These are phyloP conservation scores for Pholiota microspora DNA, from an alignment of 768 basidiomycete genomes.

Conservation along the genomic window DNA sequence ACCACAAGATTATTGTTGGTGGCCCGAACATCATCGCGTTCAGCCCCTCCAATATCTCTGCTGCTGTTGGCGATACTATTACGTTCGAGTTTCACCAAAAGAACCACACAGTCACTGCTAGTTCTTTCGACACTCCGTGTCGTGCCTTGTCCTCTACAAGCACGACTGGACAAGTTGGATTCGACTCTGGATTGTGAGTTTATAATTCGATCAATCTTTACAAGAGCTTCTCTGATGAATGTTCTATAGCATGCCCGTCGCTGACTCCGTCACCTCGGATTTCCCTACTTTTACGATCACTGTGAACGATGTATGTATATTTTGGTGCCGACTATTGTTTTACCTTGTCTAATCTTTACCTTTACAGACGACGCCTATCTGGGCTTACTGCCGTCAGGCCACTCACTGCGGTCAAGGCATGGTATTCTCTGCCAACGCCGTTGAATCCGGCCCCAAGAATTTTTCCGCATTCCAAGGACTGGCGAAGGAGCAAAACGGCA, in stretches of 20 bases:
- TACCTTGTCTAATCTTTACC: conserved; percentile 2
- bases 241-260: conserved; percentile 42
- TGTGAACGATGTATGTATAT: conserved; percentile 46
- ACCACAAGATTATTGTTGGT: conserved; percentile 44
- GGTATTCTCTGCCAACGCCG: conserved; percentile 59
- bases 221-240: conserved; percentile 7
- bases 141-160: conserved; percentile 39
- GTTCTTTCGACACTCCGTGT: conserved; percentile 42
- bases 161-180: conserved; percentile 39
- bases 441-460: conserved; percentile 46
- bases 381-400: conserved; percentile 51
- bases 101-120: conserved; percentile 49
- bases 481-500: conserved; percentile 44
- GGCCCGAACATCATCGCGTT: conserved; percentile 35
- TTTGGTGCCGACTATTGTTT: not conserved
- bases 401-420: conserved; percentile 56
- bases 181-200: conserved; percentile 46
- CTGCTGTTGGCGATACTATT: conserved; percentile 45
- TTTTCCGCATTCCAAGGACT: conserved; percentile 51
- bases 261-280: conserved; percentile 30
- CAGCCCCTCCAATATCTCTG: conserved; percentile 44
- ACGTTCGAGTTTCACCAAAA: conserved; percentile 46
- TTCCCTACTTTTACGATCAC: conserved; percentile 53
- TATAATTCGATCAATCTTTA: too few relatives aligned
- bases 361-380: conserved; percentile 48